phyloP scores from a whole-genome alignment of 768 basidiomycete species.

The Crepidotus variabilis region DNA sequence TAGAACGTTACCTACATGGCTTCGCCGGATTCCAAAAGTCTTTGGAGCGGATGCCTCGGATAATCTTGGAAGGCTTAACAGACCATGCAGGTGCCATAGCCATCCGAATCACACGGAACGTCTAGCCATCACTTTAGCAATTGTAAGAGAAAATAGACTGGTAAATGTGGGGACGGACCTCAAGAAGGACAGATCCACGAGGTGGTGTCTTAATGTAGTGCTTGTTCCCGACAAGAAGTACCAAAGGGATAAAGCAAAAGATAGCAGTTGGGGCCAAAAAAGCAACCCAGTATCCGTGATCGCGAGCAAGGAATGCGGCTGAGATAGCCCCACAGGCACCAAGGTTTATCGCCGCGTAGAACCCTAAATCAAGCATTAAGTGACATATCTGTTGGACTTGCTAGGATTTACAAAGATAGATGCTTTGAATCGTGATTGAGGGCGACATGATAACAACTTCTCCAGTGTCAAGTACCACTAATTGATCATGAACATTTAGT shows the following conservation, averaged over 20 bases:
- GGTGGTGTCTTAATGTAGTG: conserved; percentile 44
- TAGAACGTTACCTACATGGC: conserved; percentile 27
- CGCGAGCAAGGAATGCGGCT: conserved; percentile 48
- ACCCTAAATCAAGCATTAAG: conserved; percentile 17
- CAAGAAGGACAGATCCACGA: conserved; percentile 46
- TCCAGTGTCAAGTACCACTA: conserved; percentile 41
- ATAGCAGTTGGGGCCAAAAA: conserved; percentile 47
- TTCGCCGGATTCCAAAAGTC: conserved; percentile 49
- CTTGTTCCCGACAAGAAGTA: conserved; percentile 40
- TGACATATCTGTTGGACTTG: too few relatives aligned
- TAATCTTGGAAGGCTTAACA: conserved; percentile 29
- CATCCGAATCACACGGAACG: conserved; percentile 33
- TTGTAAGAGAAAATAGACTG: background rate
- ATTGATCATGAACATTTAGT: background rate
- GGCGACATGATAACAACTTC: conserved; percentile 53
- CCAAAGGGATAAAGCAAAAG: conserved; percentile 41
- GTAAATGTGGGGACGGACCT: conserved; percentile 11
- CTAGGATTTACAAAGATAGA: conserved; percentile 42
- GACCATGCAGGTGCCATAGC: conserved; percentile 36
- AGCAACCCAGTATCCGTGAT: conserved; percentile 49
- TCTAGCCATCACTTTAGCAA: conserved; percentile 7
- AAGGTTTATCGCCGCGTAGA: conserved; percentile 43
- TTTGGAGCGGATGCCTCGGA: conserved; percentile 22
- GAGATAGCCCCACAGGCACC: conserved; percentile 47
- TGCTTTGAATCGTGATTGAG: conserved; percentile 42